Conservation (phyloP, 1,284 basidiomycete genomes). For the Tilletiaria anomala region DNA sequence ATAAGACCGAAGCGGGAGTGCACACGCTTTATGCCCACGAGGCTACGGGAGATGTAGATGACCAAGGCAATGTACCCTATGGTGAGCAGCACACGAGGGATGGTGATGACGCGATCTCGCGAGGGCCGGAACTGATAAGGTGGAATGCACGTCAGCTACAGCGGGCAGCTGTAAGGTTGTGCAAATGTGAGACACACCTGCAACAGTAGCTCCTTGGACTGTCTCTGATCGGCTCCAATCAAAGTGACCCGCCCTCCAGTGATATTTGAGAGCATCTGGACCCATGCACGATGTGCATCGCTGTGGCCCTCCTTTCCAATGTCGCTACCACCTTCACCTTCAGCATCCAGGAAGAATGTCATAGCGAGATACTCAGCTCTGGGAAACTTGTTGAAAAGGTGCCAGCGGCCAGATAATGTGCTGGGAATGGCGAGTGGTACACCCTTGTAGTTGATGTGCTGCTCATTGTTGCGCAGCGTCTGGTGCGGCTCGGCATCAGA, state of each 20-base stretch:
- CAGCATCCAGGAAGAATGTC: conserved; percentile 26
- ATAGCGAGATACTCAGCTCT: conserved; percentile 33
- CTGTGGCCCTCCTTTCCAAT: not conserved
- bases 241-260: conserved; percentile 22
- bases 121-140: conserved; percentile 15
- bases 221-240: conserved; percentile 13
- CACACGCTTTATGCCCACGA: conserved; percentile 48
- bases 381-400: conserved; percentile 28
- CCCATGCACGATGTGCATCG: conserved; percentile 9
- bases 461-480: conserved; percentile 11
- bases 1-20: conserved; percentile 83
- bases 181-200: not conserved
- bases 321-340: not conserved
- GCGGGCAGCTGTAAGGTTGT: not conserved
- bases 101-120: too few relatives aligned
- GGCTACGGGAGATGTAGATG: conserved; percentile 60
- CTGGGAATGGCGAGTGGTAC: conserved; percentile 26
- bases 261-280: conserved; percentile 14
- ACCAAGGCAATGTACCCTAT: conserved; percentile 66
- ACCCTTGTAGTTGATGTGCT: conserved; percentile 11
- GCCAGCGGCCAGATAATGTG: conserved; percentile 31
- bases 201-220: conserved; percentile 17
- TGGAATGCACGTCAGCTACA: not conserved
- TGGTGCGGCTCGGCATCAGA: conserved; percentile 16
- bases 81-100: conserved; percentile 50